Evolutionary conservation across 2,329 filamentous ascomycete genomes (phyloP).

Genomic region (Neonectria hederae): DNA sequence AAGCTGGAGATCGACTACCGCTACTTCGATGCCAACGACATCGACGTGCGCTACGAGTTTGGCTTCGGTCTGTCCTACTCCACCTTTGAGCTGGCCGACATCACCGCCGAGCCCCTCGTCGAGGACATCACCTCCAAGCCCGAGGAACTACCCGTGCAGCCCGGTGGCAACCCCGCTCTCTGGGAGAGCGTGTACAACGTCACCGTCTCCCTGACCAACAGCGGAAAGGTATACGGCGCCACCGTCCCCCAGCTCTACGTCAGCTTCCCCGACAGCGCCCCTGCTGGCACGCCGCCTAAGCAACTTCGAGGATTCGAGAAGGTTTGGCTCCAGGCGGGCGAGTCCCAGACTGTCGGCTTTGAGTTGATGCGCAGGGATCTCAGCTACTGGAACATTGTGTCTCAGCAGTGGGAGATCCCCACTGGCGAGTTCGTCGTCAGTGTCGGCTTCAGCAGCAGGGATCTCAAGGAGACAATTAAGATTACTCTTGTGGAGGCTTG

Average conservation of each 20-base stretch:
- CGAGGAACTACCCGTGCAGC: constrained; percentile 45
- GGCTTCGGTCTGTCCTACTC: constrained; percentile 77
- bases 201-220: constrained; percentile 60
- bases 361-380: constrained; percentile 58
- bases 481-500: constrained; percentile 35
- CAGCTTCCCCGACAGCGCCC: constrained; percentile 49
- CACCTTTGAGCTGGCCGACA: constrained; percentile 61
- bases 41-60: constrained; percentile 71
- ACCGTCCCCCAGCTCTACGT: constrained; percentile 67
- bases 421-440: constrained; percentile 39
- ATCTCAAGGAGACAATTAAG: constrained; percentile 37
- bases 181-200: constrained; percentile 62
- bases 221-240: constrained; percentile 57
- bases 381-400: constrained; percentile 58
- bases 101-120: constrained; percentile 33
- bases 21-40: constrained; percentile 68
- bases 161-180: constrained; percentile 66
- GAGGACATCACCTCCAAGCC: constrained; percentile 43
- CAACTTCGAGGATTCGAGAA: constrained; percentile 64
- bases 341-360: constrained; percentile 54
- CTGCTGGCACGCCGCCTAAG: constrained; percentile 56
- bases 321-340: constrained; percentile 52
- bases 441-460: constrained; percentile 43
- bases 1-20: constrained; percentile 76
- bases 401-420: constrained; percentile 52